phyloP scores from a whole-genome alignment of 352 stramenopile species.

The Pythium myriotylum region DNA sequence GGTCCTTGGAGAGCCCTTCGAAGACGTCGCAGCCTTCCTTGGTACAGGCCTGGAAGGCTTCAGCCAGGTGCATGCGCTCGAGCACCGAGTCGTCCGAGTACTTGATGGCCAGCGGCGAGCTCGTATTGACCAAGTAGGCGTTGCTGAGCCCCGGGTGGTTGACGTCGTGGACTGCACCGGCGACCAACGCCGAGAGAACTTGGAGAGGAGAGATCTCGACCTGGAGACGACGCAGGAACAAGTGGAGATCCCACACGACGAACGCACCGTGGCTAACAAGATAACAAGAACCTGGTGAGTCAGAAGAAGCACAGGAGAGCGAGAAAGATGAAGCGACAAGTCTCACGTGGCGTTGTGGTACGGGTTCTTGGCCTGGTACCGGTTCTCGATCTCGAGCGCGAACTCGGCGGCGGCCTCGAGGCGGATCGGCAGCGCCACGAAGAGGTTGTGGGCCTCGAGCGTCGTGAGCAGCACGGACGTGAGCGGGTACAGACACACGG shows the following conservation, averaged over 20 bases:
- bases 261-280: slow-evolving; percentile 59
- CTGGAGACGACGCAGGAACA: slow-evolving; percentile 56
- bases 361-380: slow-evolving; percentile 72
- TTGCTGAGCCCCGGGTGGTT: slow-evolving; percentile 94
- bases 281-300: neutral
- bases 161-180: slow-evolving; percentile 91
- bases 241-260: slow-evolving; percentile 76
- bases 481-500: slow-evolving; percentile 49
- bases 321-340: no score
- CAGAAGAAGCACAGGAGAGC: no score
- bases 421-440: slow-evolving; percentile 52
- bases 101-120: slow-evolving; percentile 84
- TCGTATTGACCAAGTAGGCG: slow-evolving; percentile 86
- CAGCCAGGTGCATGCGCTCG: slow-evolving; percentile 77
- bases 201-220: slow-evolving; percentile 45
- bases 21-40: slow-evolving; percentile 78
- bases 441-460: slow-evolving; percentile 67
- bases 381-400: slow-evolving; percentile 61
- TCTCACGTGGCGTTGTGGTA: slow-evolving; percentile 86
- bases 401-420: slow-evolving; percentile 59
- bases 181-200: slow-evolving; percentile 82
- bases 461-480: slow-evolving; percentile 65
- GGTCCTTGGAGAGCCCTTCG: slow-evolving; percentile 51
- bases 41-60: slow-evolving; percentile 66
- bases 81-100: slow-evolving; percentile 95